Evolutionary conservation across 2,329 filamentous ascomycete species (phyloP).

Genomic region (Colletotrichum nymphaeae): DNA sequence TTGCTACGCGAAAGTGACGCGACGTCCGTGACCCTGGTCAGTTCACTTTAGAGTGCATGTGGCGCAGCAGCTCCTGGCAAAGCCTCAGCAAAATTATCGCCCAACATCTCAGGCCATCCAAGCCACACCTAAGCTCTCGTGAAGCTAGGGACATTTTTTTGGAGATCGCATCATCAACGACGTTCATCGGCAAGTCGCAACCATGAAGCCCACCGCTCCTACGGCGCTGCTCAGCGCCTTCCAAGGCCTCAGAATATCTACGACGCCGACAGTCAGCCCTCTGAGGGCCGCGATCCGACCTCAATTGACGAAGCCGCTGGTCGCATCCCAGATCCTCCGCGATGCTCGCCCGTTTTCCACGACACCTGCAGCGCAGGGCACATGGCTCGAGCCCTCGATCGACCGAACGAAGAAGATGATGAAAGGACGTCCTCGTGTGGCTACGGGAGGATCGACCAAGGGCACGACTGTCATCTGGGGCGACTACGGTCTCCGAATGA

Average conservation of each 20-base stretch:
- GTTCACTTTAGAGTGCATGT: slow-evolving; percentile 26
- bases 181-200: slow-evolving; percentile 43
- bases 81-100: slow-evolving; percentile 22
- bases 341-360: slow-evolving; percentile 78
- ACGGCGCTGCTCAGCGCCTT: slow-evolving; percentile 63
- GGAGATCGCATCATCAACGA: slow-evolving; percentile 41
- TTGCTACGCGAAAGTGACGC: slow-evolving; percentile 58
- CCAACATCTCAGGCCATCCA: slow-evolving; percentile 39
- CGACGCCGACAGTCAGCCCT: slow-evolving; percentile 53
- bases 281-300: slow-evolving; percentile 46
- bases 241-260: slow-evolving; percentile 59
- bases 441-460: slow-evolving; percentile 89
- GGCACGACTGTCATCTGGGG: slow-evolving; percentile 97
- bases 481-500: slow-evolving; percentile 94
- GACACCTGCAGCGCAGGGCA: slow-evolving; percentile 67
- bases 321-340: slow-evolving; percentile 50
- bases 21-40: slow-evolving; percentile 50
- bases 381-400: slow-evolving; percentile 85
- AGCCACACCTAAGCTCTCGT: slow-evolving; percentile 25
- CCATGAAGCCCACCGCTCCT: slow-evolving; percentile 59
- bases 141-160: slow-evolving; percentile 45
- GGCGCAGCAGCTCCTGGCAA: slow-evolving; percentile 36
- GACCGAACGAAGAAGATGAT: slow-evolving; percentile 87
- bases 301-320: slow-evolving; percentile 41
- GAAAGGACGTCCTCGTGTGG: slow-evolving; percentile 88